phyloP scores from a whole-genome alignment of 768 basidiomycete species.

The Mrakia frigida region DNA sequence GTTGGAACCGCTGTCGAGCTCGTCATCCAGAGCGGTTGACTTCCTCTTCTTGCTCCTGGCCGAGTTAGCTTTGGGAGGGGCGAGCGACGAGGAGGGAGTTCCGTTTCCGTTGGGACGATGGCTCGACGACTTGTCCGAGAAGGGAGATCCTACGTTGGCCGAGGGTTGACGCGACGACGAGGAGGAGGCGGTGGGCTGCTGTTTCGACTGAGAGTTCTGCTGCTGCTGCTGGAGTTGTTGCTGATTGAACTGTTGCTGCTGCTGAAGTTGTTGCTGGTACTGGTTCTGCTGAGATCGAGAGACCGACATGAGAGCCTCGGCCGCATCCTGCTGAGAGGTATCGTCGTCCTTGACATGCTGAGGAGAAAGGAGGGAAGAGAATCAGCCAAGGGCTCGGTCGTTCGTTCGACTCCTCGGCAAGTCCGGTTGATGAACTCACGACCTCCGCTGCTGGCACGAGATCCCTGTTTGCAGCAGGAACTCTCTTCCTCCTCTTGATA shows the following conservation, averaged over 20 bases:
- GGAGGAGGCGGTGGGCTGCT: background rate
- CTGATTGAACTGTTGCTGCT: slow-evolving; percentile 3
- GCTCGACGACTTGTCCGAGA: background rate
- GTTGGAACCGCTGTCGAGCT: background rate
- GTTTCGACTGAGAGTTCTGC: background rate
- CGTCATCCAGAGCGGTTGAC: slow-evolving; percentile 1
- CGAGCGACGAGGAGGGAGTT: slow-evolving; percentile 12
- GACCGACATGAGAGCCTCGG: slow-evolving; percentile 79
- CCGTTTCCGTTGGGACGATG: background rate
- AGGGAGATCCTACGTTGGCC: background rate
- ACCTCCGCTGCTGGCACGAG: background rate
- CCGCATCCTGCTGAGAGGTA: slow-evolving; percentile 70
- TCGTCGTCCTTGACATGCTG: slow-evolving; percentile 17
- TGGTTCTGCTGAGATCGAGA: slow-evolving; percentile 49
- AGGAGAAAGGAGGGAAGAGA: background rate
- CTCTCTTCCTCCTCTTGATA: slow-evolving; percentile 95
- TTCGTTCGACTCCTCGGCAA: slow-evolving; percentile 1
- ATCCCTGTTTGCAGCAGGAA: slow-evolving; percentile 66
- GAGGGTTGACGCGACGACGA: background rate
- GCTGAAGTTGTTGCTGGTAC: slow-evolving; percentile 14
- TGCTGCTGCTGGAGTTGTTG: background rate
- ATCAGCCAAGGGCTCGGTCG: slow-evolving; percentile 19
- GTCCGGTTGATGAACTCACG: slow-evolving; percentile 21
- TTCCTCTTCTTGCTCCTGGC: background rate
- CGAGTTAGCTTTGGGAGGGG: background rate